Conservation (phyloP, 768 basidiomycete species). For the Kwoniella sp. region DNA sequence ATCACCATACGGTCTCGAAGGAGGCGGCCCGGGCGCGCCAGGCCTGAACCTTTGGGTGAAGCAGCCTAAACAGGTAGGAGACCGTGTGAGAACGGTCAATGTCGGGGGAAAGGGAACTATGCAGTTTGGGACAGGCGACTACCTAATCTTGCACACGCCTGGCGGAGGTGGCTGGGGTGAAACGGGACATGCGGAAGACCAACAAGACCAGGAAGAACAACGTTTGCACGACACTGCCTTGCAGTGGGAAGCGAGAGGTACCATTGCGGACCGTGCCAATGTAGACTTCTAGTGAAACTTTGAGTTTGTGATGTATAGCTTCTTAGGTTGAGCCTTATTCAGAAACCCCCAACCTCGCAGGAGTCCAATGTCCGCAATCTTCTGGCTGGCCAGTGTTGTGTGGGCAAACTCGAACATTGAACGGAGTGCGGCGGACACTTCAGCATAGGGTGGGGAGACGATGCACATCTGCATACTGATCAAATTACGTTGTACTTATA, state of each 20-base stretch:
- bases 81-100: conserved; percentile 6
- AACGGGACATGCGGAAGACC: not conserved
- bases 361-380: no score
- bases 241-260: conserved; percentile 48
- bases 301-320: not conserved
- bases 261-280: conserved; percentile 49
- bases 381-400: no score
- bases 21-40: conserved; percentile 41
- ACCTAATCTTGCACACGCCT: conserved; percentile 24
- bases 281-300: conserved; percentile 14
- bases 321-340: no score
- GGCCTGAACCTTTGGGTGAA: not conserved
- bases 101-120: conserved; percentile 12
- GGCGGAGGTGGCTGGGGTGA: conserved; percentile 38
- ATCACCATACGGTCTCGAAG: conserved; percentile 57
- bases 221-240: conserved; percentile 22
- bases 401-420: no score
- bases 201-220: conserved; percentile 24
- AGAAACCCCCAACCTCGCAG: no score
- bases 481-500: no score
- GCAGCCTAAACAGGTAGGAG: not conserved
- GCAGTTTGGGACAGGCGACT: conserved; percentile 7
- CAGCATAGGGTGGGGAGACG: no score
- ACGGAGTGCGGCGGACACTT: no score
- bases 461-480: no score